Evolutionary conservation across 2,329 filamentous ascomycete species (phyloP).

Genomic region (Raffaelea ambrosiae): DNA sequence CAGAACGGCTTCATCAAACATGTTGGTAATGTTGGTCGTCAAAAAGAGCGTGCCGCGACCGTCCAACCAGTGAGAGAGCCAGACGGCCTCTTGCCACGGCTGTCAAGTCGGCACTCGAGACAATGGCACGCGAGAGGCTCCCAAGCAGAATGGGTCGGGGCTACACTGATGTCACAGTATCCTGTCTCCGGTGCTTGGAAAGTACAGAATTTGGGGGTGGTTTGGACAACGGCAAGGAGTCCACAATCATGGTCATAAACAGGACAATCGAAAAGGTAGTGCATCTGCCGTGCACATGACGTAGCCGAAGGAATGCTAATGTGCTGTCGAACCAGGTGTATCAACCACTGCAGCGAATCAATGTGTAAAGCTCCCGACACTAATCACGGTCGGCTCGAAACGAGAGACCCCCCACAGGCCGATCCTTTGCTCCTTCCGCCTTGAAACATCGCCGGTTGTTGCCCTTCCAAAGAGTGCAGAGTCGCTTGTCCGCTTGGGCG

Average conservation of each 20-base stretch:
- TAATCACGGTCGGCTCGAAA: too few species aligned
- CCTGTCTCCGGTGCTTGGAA: not conserved
- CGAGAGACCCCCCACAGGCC: too few species aligned
- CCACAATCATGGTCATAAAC: not conserved
- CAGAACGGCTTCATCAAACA: constrained; percentile 31
- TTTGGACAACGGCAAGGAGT: not conserved
- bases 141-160: not conserved
- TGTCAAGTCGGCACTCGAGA: not conserved
- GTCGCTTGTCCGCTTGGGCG: too few species aligned
- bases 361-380: not conserved
- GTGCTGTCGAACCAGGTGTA: not conserved
- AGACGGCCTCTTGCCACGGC: not conserved
- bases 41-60: constrained; percentile 25
- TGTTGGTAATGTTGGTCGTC: constrained; percentile 32
- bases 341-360: not conserved
- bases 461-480: too few species aligned
- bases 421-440: too few species aligned
- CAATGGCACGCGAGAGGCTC: not conserved
- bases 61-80: not conserved
- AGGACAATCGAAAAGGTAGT: not conserved
- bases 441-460: too few species aligned
- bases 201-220: not conserved
- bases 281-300: too few species aligned
- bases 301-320: too few species aligned
- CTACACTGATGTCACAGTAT: not conserved